Evolutionary conservation across 2,329 filamentous ascomycete species (phyloP), one percentile per base, ranked within the genome.

Genomic region (Alternaria ethzedia): DNA sequence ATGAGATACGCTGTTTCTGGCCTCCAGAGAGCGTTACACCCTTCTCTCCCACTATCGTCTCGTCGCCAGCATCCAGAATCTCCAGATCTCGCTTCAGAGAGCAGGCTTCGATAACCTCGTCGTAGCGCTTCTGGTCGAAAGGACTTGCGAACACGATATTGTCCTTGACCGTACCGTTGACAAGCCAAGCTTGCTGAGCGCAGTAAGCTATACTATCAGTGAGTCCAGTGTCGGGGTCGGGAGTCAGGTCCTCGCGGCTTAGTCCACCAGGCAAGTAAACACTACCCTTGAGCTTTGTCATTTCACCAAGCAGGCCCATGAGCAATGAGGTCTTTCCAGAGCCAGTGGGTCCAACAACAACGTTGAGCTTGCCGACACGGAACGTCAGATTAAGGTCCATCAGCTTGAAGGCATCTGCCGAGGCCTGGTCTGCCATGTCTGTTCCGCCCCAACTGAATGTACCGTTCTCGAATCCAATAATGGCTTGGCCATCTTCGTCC

Each of bases 11-110:
- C 80, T 99, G 96, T 82, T 98, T 98, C 81, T 99, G 96, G 7
- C 96, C 96, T 67, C 96, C 96, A 7, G 96, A 99, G 13, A 99
- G 87, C 15, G 95, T 95, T 66, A 99, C 97, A 32, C 96, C 96
- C 81, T 98, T 99, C 78, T 99, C 96, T 55, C 96, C 96, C 30
- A 99, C 96, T 21, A 97, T 83, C 0, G 96, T 98, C 79, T 96
- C 89, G 77, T 99, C 96, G 44, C 96, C 96, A 64, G 90, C 89
- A 78, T 97, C 94, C 2, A 99, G 87, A 45, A 98, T 97, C 67
- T 97, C 89, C 13, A 99, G 85, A 78, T 99, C 96, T 57, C 93
- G 91, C 78, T 97, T 91, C 59, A 99, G 83, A 3, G 94, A 95
- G 80, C 96, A 99, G 41, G 95, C 94, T 44, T 93, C 87, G 67